A percentile compares a stretch with the other conserved stretches of the same genome.
These are phyloP conservation scores for Macroventuria anomochaeta DNA, from an alignment of 2,329 filamentous ascomycete species.

Conservation along the genomic window DNA sequence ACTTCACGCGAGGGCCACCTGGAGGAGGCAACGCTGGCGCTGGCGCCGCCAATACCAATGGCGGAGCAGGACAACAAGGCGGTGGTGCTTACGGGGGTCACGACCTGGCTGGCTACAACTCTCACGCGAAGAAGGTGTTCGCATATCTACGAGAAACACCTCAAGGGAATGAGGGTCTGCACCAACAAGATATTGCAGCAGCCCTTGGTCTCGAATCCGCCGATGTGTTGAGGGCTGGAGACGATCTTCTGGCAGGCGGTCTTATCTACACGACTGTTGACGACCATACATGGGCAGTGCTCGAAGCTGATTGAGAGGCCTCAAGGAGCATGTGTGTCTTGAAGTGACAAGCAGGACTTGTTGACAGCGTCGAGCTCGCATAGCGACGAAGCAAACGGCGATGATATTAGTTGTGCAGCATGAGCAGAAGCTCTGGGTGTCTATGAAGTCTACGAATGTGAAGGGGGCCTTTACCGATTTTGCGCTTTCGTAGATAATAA, in stretches of 20 bases:
- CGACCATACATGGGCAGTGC: conserved; percentile 87
- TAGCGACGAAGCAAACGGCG: not conserved
- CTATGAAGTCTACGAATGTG: conserved; percentile 9
- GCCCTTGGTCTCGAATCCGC: conserved; percentile 68
- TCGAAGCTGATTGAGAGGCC: conserved; percentile 62
- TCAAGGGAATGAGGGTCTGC: conserved; percentile 81
- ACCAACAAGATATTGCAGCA: conserved; percentile 77
- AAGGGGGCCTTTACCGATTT: conserved; percentile 20
- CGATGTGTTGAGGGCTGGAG: conserved; percentile 77
- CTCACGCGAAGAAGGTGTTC: conserved; percentile 74
- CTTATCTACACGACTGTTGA: conserved; percentile 90
- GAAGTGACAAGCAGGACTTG: not conserved
- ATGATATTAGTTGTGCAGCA: not conserved
- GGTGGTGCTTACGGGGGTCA: conserved; percentile 44
- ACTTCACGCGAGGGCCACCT: conserved; percentile 75
- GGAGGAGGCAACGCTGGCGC: conserved; percentile 50
- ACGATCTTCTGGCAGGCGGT: conserved; percentile 77
- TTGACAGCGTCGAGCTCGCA: not conserved
- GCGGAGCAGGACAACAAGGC: conserved; percentile 29
- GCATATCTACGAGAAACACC: conserved; percentile 69
- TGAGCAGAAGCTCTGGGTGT: conserved; percentile 3
- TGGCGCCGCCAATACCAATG: conserved; percentile 46
- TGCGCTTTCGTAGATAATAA: conserved; percentile 51
- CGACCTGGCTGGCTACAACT: conserved; percentile 46
- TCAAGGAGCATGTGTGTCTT: not conserved